These are phyloP conservation scores for Chlamydomonas eustigma DNA, from an alignment of 139 green algal genomes.

Conservation along the genomic window DNA sequence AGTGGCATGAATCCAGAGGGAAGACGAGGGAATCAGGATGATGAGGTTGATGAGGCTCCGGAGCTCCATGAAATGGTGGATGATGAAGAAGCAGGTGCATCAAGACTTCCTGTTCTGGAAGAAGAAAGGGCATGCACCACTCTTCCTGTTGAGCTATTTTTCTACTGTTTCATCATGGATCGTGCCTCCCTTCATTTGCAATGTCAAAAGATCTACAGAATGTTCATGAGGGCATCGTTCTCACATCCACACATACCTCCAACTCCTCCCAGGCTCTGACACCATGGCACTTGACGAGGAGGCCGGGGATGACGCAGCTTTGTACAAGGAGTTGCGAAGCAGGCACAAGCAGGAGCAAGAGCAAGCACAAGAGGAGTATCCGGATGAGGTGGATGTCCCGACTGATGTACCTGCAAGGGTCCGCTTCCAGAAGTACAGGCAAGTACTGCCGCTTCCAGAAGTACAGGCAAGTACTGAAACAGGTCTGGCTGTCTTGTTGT, in stretches of 20 bases:
- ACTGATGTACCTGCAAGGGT: conserved; percentile 57
- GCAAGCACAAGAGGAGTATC: background rate
- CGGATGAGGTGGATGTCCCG: conserved; percentile 87
- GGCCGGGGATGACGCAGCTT: conserved; percentile 18
- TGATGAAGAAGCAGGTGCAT: too few species aligned
- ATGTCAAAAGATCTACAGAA: too few species aligned
- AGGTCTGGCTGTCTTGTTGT: too few species aligned
- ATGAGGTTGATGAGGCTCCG: background rate
- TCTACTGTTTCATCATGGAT: too few species aligned
- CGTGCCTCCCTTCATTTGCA: too few species aligned
- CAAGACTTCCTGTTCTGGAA: too few species aligned
- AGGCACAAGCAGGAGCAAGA: background rate
- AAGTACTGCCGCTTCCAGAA: background rate
- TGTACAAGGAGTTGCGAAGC: background rate
- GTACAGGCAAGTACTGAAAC: too few species aligned
- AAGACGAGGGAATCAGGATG: conserved; percentile 20
- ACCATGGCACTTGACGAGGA: conserved; percentile 34
- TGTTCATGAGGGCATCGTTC: too few species aligned
- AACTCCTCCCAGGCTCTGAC: conserved; percentile 23
- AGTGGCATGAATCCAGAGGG: too few species aligned
- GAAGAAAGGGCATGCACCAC: too few species aligned
- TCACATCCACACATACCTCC: too few species aligned
- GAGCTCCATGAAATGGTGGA: background rate
- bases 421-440: conserved; percentile 52
- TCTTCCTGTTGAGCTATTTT: too few species aligned